A percentile compares a stretch with the other conserved stretches of the same genome.
Evolutionary conservation across 164 flowering plant genomes (phyloP).

Genomic region (Dillenia suffruticosa): DNA sequence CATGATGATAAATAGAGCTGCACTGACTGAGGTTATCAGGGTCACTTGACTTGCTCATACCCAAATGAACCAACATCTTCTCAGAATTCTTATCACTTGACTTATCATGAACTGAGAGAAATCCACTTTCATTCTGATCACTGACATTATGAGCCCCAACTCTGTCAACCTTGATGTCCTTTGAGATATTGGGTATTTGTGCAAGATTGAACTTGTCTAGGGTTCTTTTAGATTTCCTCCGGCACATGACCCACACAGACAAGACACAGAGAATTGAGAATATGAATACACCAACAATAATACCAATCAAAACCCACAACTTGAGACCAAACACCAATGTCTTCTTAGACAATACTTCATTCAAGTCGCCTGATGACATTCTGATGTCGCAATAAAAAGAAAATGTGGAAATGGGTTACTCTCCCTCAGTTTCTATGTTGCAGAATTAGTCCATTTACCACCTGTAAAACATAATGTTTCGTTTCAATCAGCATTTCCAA

Average conservation of each 20-base stretch:
- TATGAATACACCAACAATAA: constrained; percentile 61
- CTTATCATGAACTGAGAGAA: constrained; percentile 36
- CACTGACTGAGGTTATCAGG: constrained; percentile 68
- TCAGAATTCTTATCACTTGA: constrained; percentile 46
- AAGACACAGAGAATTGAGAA: constrained; percentile 55
- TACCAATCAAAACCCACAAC: constrained; percentile 73
- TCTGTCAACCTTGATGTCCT: constrained; percentile 74
- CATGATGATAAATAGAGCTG: constrained; percentile 62
- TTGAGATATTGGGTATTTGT: constrained; percentile 69
- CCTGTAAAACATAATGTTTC: background rate
- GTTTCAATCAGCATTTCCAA: background rate
- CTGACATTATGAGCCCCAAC: constrained; percentile 41
- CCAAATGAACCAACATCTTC: constrained; percentile 60
- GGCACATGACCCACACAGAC: constrained; percentile 51
- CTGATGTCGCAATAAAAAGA: constrained; percentile 1
- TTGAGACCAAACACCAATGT: constrained; percentile 49
- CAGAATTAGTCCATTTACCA: background rate
- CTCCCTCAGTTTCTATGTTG: background rate
- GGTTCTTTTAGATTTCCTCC: constrained; percentile 53
- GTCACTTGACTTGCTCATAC: constrained; percentile 65
- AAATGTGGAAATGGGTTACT: background rate
- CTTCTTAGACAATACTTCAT: constrained; percentile 44
- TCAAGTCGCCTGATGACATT: constrained; percentile 51
- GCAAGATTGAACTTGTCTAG: constrained; percentile 36
- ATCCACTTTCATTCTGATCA: constrained; percentile 40